Base-by-base conservation (phyloP, 176 grass and related monocot species). In the Melocanna baccifera region DNA sequence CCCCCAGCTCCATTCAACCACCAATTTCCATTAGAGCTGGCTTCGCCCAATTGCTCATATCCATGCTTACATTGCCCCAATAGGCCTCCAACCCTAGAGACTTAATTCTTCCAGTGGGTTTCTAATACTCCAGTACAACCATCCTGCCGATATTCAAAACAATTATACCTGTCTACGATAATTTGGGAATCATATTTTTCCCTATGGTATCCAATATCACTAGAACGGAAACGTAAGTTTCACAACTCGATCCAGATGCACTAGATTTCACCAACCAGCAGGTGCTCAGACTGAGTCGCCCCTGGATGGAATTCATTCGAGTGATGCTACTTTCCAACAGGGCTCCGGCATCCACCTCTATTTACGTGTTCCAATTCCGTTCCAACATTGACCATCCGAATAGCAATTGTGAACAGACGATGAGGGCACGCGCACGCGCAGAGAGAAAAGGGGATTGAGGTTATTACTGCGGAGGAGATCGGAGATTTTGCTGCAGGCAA, bases 401-500 rank as follows among this genome's bases (percentile, higher is more conserved):
- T 11, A 28, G 45, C 41, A 50, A 4, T 12, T 1, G 16, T 10
- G n/a, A 43, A 20, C 34, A 75, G 62, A 9, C 40, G n/a, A 14
- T 28, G 69, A 39, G 13, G 1, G 42, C 69, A 15, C n/a, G 69
- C n/a, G 13, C 41, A 4, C 41, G 22, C 41, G 11, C 56, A 29
- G 12, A 28, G 20, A 7, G 0, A 3, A 28, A 51, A 42, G 50
- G 77, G 39, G 48, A 62, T 69, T 30, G 45, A 72, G 61, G 75
- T 36, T 52, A 12, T 71, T 90, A 92, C 93, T 72, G 34, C 59
- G 50, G 66, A 94, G 79, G 26, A 90, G 85, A 72, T 89, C 48
- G 79, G 86, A 19, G 70, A 94, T 87, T 88, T 86, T 92, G 22
- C 78, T 77, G 85, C 69, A 88, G 47, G 71, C 46, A 1, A 67